Evolutionary conservation across 345 rosid species (phyloP), one percentile per base, ranked within the genome.

Genomic region (Barbarea vulgaris): DNA sequence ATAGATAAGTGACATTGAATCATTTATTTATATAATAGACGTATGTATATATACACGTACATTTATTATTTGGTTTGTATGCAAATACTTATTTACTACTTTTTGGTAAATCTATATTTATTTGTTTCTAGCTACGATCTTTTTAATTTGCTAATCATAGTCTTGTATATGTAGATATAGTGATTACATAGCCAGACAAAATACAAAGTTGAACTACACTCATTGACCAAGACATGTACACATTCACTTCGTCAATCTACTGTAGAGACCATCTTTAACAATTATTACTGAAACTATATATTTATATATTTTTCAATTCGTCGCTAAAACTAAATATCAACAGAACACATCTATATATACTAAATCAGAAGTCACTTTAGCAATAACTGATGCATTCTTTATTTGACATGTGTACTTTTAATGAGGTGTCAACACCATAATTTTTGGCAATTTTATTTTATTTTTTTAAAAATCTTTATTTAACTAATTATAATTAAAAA

Each of bases 1-100:
- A 72, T 62, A 53, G 25, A 59, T 41, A 31, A 61, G 13, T 69
- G 69, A 28, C 48, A 19, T 50, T 59, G 9, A 67, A 46, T 37
- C 18, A 36, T 7, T 31, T 33, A 21, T 36, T 22, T 37, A 15
- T 17, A 61, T 72, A 17, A 51, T 39, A 37, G 19, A 61, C 28
- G n/a, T n/a, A n/a, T n/a, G n/a, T n/a, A n/a, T n/a, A 1, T n/a
- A 34, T 36, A 25, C 17, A 24, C 1, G 11, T 67, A 58, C 41
- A 37, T 58, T 57, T 48, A 5, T 7, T 14, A 21, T 27, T 57
- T 67, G 34, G 67, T 75, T 42, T 4, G 57, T 54, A 28, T 70
- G 47, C 37, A 42, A 42, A 42, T 1, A 15, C 5, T 42, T 42
- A 42, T 42, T 42, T 42, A 42, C 48, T 15, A 5, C 15, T 42